A percentile compares a stretch with the other conserved stretches of the same genome.
Evolutionary conservation across 1,284 basidiomycete species (phyloP).

Genomic region (Marasmius oreades): DNA sequence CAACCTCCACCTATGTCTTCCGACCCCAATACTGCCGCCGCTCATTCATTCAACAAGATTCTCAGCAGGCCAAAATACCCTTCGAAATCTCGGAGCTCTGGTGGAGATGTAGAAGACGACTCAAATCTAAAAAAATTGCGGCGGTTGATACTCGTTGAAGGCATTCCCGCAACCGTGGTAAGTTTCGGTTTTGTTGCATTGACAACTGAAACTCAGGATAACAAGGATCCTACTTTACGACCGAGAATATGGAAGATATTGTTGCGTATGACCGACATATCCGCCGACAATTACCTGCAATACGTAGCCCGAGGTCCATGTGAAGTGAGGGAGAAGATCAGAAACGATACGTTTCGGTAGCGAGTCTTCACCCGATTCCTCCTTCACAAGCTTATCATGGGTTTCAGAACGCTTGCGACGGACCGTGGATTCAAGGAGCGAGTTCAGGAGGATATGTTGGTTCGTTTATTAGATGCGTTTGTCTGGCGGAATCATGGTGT

Average conservation of each 20-base stretch:
- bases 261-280: conserved; percentile 74
- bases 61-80: conserved; percentile 63
- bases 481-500: conserved; percentile 90
- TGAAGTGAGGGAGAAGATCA: conserved; percentile 85
- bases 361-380: conserved; percentile 4
- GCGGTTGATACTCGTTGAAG: conserved; percentile 82
- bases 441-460: conserved; percentile 95
- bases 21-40: conserved; percentile 33
- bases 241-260: conserved; percentile 92
- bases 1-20: conserved; percentile 21
- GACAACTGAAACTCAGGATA: conserved; percentile 8
- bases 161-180: conserved; percentile 73
- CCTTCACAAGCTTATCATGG: conserved; percentile 10
- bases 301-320: conserved; percentile 85
- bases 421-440: conserved; percentile 93
- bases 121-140: conserved; percentile 66
- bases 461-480: conserved; percentile 92
- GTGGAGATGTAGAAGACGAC: conserved; percentile 73
- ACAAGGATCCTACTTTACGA: conserved; percentile 69
- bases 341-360: conserved; percentile 78
- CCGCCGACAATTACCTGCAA: conserved; percentile 73
- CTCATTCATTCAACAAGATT: conserved; percentile 75
- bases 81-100: conserved; percentile 54
- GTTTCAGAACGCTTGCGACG: conserved; percentile 83
- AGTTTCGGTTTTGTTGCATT: conserved; percentile 16